Evolutionary conservation across 139 green algal genomes (phyloP).

Genomic region (Ettlia oleoabundans): DNA sequence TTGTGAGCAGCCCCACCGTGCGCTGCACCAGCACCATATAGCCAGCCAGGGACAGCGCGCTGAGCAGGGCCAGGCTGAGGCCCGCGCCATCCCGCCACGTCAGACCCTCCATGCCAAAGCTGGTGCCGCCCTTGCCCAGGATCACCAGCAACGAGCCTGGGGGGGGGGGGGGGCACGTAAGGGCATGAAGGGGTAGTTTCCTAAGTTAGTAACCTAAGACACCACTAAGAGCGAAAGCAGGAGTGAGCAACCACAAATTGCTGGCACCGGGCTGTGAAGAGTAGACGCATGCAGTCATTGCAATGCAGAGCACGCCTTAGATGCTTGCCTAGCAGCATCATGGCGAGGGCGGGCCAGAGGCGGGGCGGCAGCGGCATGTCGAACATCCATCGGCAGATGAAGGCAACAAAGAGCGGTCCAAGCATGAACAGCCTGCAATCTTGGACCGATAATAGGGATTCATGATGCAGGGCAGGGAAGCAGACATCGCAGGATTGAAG

Average conservation of each 20-base stretch:
- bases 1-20: not conserved
- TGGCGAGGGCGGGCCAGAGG: not conserved
- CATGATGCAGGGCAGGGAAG: no score
- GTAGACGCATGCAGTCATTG: no score
- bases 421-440: not conserved
- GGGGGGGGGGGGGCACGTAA: not conserved
- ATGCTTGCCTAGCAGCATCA: not conserved
- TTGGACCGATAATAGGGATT: no score
- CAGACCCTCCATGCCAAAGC: not conserved
- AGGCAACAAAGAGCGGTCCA: not conserved
- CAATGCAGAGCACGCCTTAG: not conserved
- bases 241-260: no score
- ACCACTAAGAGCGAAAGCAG: no score
- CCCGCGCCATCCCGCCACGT: not conserved
- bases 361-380: not conserved
- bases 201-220: no score
- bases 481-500: no score
- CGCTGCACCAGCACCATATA: slow-evolving; percentile 16
- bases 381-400: not conserved
- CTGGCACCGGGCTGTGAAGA: no score
- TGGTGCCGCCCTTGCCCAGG: not conserved
- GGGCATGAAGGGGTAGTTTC: not conserved
- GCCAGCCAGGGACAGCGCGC: slow-evolving; percentile 3
- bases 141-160: not conserved
- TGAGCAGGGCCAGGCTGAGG: not conserved